Conservation (phyloP, 179 eudicot genomes). For the Carnegiea gigantea region DNA sequence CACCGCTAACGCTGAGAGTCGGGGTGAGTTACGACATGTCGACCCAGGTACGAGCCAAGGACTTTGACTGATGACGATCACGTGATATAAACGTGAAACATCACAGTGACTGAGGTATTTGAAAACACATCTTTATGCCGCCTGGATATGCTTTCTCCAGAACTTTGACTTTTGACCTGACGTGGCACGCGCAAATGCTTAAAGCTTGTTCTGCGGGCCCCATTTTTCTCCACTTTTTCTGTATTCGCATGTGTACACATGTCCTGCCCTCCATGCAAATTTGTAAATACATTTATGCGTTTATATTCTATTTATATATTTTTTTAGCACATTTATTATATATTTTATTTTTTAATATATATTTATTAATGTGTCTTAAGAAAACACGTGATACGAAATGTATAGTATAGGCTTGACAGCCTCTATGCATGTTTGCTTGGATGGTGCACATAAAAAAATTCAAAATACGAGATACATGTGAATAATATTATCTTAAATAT, state of each 20-base stretch:
- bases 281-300: background rate
- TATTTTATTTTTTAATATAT: no score
- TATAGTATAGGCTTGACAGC: no score
- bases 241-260: background rate
- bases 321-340: no score
- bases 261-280: background rate
- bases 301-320: no score
- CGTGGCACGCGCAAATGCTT: constrained; percentile 25
- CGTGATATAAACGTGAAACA: constrained; percentile 25
- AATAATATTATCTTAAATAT: no score
- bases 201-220: background rate
- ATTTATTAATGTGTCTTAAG: no score
- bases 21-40: background rate
- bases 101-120: background rate
- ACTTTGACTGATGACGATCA: constrained; percentile 20
- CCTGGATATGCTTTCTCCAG: constrained; percentile 12
- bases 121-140: constrained; percentile 15
- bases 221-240: background rate
- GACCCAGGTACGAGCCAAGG: background rate
- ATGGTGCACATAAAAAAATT: no score
- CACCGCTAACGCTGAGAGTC: constrained; percentile 9
- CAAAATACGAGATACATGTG: no score
- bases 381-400: no score
- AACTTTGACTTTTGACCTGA: constrained; percentile 31
- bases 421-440: no score